phyloP scores from a whole-genome alignment of 129 eudicot genomes.

The Calendula officinalis region DNA sequence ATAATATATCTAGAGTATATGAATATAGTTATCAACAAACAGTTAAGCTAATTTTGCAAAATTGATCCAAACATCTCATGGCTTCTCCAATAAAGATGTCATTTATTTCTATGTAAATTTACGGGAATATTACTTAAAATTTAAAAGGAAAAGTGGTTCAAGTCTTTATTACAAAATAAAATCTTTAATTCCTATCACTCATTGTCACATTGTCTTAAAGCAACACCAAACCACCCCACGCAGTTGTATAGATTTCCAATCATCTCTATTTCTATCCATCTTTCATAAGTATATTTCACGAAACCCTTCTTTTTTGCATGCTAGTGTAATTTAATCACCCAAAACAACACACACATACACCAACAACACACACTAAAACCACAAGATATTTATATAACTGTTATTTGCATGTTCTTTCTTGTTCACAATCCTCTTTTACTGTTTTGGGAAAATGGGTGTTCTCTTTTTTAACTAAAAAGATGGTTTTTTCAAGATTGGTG shows the following conservation, averaged over 20 bases:
- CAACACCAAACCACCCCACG: conserved; percentile 29
- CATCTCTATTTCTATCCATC: conserved; percentile 30
- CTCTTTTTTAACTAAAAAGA: conserved; percentile 13
- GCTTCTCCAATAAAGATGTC: no score
- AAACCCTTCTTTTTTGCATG: conserved; percentile 47
- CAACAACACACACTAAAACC: conserved; percentile 28
- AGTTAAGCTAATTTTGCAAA: no score
- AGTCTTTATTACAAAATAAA: conserved; percentile 1
- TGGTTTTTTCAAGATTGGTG: conserved; percentile 35
- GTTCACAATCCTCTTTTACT: conserved; percentile 7
- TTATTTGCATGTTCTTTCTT: conserved; percentile 36
- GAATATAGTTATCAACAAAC: no score
- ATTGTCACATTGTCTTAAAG: conserved; percentile 18
- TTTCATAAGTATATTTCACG: conserved; percentile 20
- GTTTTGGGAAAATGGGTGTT: conserved; percentile 37
- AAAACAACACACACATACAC: no score
- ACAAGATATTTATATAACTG: background rate
- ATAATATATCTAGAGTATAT: no score
- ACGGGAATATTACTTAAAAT: no score
- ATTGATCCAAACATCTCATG: no score
- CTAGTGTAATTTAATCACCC: no score
- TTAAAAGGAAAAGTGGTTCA: no score
- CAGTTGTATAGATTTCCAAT: conserved; percentile 13
- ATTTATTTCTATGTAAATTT: no score
- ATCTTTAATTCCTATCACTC: no score